Evolutionary conservation across 129 eudicot genomes (phyloP), one percentile per base, ranked within the genome.

Genomic region (Apium graveolens): DNA sequence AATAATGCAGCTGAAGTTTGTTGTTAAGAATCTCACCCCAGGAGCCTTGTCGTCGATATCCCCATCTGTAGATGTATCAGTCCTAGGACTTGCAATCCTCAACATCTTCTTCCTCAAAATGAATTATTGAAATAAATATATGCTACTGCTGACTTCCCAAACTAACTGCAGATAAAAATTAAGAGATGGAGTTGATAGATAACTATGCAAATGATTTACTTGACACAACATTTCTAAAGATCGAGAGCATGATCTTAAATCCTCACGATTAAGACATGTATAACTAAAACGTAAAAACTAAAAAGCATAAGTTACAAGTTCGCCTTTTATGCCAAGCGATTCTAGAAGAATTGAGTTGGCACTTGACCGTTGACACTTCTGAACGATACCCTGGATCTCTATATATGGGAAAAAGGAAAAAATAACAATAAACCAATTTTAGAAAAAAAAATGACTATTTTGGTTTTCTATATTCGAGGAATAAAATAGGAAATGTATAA

Each of bases 51-150:
- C 87, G 10, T 86, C 90, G 21, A 83, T 86, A 55, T 84, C 86
- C 5, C 77, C 90, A 76, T 86, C 90, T 11, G 85, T 83, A 16
- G 90, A 86, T 75, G 87, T 83, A 81, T 86, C 89, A 45, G 91
- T 88, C 91, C 84, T 88, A 66, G 90, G 86, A 81, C 97, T 89
- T 83, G 11, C 48, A 37, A 39, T 70, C 11, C 9, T 43, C 75
- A 71, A 39, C 75, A 71, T 38, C 31, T 20, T 37, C 46, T 71
- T 38, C 27, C 48, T 71, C 49, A 32, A 29, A 71, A 71, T 21
- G 48, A 24, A 37, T 20, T 20, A 48, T 39, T 71, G 49, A 24
- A 43, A n/a, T n/a, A 39, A 39, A 16, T 1, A n/a, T 39, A 21
- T 18, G 34, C 27, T 20, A 49, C 31, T 37, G 75, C 29, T 10